A percentile compares a stretch with the other conserved stretches of the same genome.
Conservation (phyloP, 805 yeast species). For the Kodamaea fukazawae region DNA sequence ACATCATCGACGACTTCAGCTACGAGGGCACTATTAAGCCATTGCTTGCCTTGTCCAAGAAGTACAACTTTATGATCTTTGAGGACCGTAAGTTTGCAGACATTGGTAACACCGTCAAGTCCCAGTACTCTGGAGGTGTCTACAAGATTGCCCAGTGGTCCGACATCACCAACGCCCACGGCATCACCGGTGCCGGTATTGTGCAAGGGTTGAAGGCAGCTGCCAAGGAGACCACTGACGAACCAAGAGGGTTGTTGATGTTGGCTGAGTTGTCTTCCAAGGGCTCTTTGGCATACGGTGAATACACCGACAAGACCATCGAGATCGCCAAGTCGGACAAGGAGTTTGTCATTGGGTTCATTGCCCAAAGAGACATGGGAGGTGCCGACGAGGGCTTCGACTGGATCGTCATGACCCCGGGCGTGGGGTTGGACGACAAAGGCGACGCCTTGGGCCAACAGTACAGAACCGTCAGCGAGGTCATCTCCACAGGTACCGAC, state of each 20-base stretch:
- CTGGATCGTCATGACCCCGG: slow-evolving; percentile 97
- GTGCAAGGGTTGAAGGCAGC: slow-evolving; percentile 86
- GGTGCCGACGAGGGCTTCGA: slow-evolving; percentile 83
- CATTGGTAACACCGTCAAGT: slow-evolving; percentile 94
- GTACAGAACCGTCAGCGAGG: slow-evolving; percentile 88
- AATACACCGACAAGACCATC: slow-evolving; percentile 81
- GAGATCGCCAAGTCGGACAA: slow-evolving; percentile 81
- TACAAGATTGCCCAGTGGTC: slow-evolving; percentile 92
- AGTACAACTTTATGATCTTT: slow-evolving; percentile 86
- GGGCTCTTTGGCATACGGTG: slow-evolving; percentile 92
- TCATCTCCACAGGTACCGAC: slow-evolving; percentile 82
- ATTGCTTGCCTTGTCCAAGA: slow-evolving; percentile 64
- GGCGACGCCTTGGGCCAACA: slow-evolving; percentile 97
- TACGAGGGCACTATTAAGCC: slow-evolving; percentile 79
- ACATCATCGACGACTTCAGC: slow-evolving; percentile 84
- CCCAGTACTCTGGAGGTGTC: slow-evolving; percentile 89
- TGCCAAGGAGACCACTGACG: slow-evolving; percentile 62
- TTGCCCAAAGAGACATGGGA: slow-evolving; percentile 88
- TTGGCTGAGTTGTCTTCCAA: slow-evolving; percentile 92
- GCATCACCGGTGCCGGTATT: slow-evolving; percentile 93
- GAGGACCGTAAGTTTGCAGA: slow-evolving; percentile 99
- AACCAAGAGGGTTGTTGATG: slow-evolving; percentile 90
- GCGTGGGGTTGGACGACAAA: slow-evolving; percentile 95
- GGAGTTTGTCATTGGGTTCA: slow-evolving; percentile 93
- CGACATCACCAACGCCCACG: slow-evolving; percentile 96